These are phyloP conservation scores for Aspergillus neotritici DNA, from an alignment of 2,329 filamentous ascomycete genomes.

Conservation along the genomic window DNA sequence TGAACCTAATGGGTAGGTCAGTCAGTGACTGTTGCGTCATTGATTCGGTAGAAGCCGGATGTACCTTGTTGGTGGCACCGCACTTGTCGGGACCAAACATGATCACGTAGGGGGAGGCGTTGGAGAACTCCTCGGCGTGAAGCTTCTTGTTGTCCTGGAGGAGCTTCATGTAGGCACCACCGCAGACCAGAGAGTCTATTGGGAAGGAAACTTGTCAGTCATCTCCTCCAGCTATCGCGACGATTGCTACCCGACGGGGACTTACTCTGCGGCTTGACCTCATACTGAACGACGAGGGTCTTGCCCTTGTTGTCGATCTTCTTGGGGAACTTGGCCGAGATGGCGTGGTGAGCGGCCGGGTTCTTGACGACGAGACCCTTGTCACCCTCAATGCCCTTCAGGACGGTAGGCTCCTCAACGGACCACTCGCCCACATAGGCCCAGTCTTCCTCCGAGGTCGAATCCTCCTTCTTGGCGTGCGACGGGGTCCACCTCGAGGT, in stretches of 20 bases:
- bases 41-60: constrained; percentile 30
- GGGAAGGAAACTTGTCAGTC: constrained; percentile 3
- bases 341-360: constrained; percentile 94
- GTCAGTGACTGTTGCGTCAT: constrained; percentile 1
- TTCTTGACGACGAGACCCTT: constrained; percentile 98
- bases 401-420: constrained; percentile 85
- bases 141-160: constrained; percentile 96
- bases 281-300: constrained; percentile 95
- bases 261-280: constrained; percentile 97
- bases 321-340: constrained; percentile 97
- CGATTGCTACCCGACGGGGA: constrained; percentile 16
- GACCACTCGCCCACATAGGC: constrained; percentile 95
- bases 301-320: constrained; percentile 96
- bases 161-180: constrained; percentile 98
- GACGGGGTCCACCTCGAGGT: constrained; percentile 89
- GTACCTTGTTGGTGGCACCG: constrained; percentile 95
- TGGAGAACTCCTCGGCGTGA: constrained; percentile 95
- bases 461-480: constrained; percentile 92
- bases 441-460: constrained; percentile 80
- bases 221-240: neutral
- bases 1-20: constrained; percentile 48
- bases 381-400: constrained; percentile 90
- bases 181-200: constrained; percentile 90
- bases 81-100: constrained; percentile 99
- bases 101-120: constrained; percentile 95